These are phyloP conservation scores for Saccharomycopsis sp. DNA, from an alignment of 805 yeast genomes.

Conservation along the genomic window DNA sequence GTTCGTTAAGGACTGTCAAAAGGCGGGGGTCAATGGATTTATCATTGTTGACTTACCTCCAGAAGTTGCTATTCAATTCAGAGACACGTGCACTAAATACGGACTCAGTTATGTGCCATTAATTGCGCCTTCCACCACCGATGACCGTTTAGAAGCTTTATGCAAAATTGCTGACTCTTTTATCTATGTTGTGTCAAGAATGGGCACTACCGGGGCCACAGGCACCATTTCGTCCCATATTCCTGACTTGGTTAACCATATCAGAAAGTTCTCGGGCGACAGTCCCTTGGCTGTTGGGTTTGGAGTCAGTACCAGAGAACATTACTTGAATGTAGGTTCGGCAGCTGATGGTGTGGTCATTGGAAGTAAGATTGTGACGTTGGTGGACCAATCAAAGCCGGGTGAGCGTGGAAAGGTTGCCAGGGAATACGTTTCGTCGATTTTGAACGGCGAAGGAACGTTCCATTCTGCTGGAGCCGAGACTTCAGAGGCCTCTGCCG, in stretches of 20 bases:
- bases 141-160: conserved; percentile 72
- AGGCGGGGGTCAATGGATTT: conserved; percentile 92
- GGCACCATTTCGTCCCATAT: conserved; percentile 58
- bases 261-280: conserved; percentile 66
- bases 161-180: conserved; percentile 90
- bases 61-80: conserved; percentile 87
- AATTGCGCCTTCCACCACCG: conserved; percentile 95
- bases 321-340: conserved; percentile 70
- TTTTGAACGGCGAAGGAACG: conserved; percentile 53
- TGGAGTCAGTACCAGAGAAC: conserved; percentile 93
- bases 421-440: conserved; percentile 57
- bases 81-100: conserved; percentile 58
- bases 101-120: conserved; percentile 86
- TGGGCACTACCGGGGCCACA: conserved; percentile 96
- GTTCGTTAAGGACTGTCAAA: conserved; percentile 69
- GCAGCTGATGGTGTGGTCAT: conserved; percentile 94
- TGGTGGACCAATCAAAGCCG: conserved; percentile 56
- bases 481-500: conserved; percentile 24
- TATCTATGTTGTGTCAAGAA: conserved; percentile 91
- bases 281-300: conserved; percentile 93
- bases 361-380: conserved; percentile 76
- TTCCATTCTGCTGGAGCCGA: conserved; percentile 24
- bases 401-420: conserved; percentile 57
- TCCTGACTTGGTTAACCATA: conserved; percentile 62
- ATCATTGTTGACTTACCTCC: conserved; percentile 96